Evolutionary conservation across 345 rosid species (phyloP).

Genomic region (Acer yangbiense): DNA sequence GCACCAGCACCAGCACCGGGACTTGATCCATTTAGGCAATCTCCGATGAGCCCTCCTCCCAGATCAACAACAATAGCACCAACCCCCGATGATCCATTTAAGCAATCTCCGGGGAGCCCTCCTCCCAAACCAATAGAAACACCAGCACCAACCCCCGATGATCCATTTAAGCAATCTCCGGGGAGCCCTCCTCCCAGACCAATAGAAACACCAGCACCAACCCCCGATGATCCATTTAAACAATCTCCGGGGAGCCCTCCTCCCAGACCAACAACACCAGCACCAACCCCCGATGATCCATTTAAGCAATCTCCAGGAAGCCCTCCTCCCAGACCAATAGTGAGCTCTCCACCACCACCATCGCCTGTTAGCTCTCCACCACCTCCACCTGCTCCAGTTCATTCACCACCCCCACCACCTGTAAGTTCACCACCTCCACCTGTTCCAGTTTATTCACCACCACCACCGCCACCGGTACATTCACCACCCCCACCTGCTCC

Average conservation of each 20-base stretch:
- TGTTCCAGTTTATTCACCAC: not conserved
- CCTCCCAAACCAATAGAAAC: not conserved
- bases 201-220: conserved; percentile 6
- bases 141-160: not conserved
- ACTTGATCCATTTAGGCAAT: not conserved
- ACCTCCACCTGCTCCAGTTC: not conserved
- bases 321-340: not conserved
- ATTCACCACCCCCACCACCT: conserved; percentile 11
- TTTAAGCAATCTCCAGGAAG: not conserved
- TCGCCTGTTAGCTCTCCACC: not conserved
- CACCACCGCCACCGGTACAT: conserved; percentile 1
- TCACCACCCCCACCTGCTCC: not conserved
- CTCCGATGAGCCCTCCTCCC: conserved; percentile 20
- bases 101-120: not conserved
- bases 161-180: no score
- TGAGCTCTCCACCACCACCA: not conserved
- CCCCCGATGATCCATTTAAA: not conserved
- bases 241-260: not conserved
- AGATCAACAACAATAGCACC: conserved; percentile 18
- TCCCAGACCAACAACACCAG: conserved; percentile 3
- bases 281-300: conserved; percentile 6
- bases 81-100: not conserved
- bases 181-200: not conserved
- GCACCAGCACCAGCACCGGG: conserved; percentile 7
- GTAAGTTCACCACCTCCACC: not conserved